phyloP scores from a whole-genome alignment of 192 early-diverging fungal genomes.

The Thamnidium elegans region DNA sequence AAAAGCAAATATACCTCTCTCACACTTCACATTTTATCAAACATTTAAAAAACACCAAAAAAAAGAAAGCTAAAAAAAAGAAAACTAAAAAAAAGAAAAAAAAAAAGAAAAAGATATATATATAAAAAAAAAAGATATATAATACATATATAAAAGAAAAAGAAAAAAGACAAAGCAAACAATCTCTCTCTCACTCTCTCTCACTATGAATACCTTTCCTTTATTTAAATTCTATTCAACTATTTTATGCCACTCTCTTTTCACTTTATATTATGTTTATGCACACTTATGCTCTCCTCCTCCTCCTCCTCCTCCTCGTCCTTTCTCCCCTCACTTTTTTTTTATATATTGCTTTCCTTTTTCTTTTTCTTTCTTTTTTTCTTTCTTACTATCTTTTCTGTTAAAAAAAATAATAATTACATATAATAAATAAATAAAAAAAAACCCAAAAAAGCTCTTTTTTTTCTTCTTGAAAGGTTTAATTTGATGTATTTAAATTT shows the following conservation, averaged over 20 bases:
- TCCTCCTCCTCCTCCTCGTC: no score
- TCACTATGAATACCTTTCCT: not conserved
- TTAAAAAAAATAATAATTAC: not conserved
- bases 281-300: conserved; percentile 7
- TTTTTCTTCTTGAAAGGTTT: not conserved
- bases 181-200: not conserved
- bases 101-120: not conserved
- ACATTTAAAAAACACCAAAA: not conserved
- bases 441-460: not conserved
- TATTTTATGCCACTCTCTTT: conserved; percentile 4
- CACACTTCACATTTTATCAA: no score
- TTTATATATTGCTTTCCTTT: no score
- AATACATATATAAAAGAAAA: not conserved
- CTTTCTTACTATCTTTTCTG: not conserved
- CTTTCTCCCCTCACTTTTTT: not conserved
- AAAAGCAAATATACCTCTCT: not conserved
- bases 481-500: not conserved
- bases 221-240: not conserved
- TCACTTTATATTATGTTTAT: conserved; percentile 8
- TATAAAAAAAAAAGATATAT: not conserved
- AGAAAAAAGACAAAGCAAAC: conserved; percentile 1
- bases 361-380: not conserved
- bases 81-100: conserved; percentile 5
- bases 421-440: not conserved
- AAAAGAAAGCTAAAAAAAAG: not conserved